Evolutionary conservation across 805 yeast species (phyloP).

Genomic region (Saturnispora serradocipensis): DNA sequence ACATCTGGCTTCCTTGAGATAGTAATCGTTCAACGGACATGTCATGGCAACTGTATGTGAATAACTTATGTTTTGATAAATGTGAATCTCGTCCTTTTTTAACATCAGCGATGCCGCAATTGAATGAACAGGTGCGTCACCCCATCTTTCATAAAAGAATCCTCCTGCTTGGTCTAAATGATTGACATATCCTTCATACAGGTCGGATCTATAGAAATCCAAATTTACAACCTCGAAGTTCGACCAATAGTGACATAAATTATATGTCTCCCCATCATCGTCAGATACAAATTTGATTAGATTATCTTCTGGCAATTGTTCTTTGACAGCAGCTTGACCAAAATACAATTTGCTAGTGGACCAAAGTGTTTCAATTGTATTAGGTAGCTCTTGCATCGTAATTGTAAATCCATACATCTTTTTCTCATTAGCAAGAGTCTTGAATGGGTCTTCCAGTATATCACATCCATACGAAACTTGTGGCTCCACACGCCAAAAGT

Average conservation of each 20-base stretch:
- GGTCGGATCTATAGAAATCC: slow-evolving; percentile 49
- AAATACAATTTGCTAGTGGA: slow-evolving; percentile 41
- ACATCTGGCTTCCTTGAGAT: slow-evolving; percentile 52
- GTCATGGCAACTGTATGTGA: slow-evolving; percentile 69
- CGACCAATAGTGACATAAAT: slow-evolving; percentile 76
- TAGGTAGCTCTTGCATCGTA: slow-evolving; percentile 51
- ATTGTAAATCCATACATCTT: slow-evolving; percentile 60
- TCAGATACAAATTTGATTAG: slow-evolving; percentile 52
- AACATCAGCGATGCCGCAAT: slow-evolving; percentile 36
- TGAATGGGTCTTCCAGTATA: slow-evolving; percentile 46
- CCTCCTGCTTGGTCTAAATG: slow-evolving; percentile 64
- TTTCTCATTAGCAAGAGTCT: slow-evolving; percentile 43
- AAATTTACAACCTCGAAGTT: slow-evolving; percentile 69
- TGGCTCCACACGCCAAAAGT: slow-evolving; percentile 58
- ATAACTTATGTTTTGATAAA: slow-evolving; percentile 77
- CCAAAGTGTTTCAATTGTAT: slow-evolving; percentile 55
- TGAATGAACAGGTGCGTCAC: slow-evolving; percentile 56
- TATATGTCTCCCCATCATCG: slow-evolving; percentile 57
- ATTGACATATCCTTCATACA: slow-evolving; percentile 53
- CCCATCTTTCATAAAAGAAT: slow-evolving; percentile 85
- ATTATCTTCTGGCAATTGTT: slow-evolving; percentile 38
- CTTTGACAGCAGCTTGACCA: slow-evolving; percentile 32
- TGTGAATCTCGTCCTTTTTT: slow-evolving; percentile 56
- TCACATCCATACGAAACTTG: slow-evolving; percentile 43
- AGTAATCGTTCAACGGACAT: slow-evolving; percentile 62